A percentile compares a stretch with the other conserved stretches of the same genome.
Conservation (phyloP, 1,139 yeast species). For the Kazachstania sp. region DNA sequence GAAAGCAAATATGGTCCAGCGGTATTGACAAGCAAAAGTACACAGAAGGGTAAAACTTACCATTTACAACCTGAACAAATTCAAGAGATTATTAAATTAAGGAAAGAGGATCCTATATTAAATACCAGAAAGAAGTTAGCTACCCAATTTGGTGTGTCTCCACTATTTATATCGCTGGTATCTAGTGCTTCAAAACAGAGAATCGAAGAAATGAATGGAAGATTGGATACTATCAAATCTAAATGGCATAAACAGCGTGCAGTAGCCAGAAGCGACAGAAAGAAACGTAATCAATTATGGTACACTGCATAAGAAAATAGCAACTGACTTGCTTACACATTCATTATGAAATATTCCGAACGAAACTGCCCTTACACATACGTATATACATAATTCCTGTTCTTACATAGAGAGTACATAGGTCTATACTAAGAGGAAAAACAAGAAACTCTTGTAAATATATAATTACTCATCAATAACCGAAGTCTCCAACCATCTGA, state of each 20-base stretch:
- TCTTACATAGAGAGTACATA: neutral
- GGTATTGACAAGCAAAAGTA: slow-evolving; percentile 17
- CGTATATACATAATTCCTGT: neutral
- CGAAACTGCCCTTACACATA: neutral
- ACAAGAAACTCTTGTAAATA: neutral
- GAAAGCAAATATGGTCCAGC: slow-evolving; percentile 19
- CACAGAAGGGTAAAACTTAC: slow-evolving; percentile 39
- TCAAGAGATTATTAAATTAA: slow-evolving; percentile 50
- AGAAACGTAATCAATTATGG: slow-evolving; percentile 54
- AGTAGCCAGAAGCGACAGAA: slow-evolving; percentile 45
- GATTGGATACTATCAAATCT: slow-evolving; percentile 37
- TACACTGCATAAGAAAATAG: slow-evolving; percentile 44
- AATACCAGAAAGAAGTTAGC: slow-evolving; percentile 68
- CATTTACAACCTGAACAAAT: slow-evolving; percentile 55
- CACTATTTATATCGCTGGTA: slow-evolving; percentile 46
- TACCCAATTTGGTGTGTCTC: slow-evolving; percentile 49
- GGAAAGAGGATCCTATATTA: slow-evolving; percentile 51
- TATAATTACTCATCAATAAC: no score
- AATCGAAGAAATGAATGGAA: slow-evolving; percentile 36
- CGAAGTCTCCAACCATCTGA: no score
- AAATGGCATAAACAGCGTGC: slow-evolving; percentile 43
- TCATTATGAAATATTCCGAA: neutral
- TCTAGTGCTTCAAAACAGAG: slow-evolving; percentile 38
- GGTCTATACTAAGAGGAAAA: neutral
- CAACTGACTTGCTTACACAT: neutral